phyloP scores from a whole-genome alignment of 169 alveolate species.

The Plasmodium sp. region DNA sequence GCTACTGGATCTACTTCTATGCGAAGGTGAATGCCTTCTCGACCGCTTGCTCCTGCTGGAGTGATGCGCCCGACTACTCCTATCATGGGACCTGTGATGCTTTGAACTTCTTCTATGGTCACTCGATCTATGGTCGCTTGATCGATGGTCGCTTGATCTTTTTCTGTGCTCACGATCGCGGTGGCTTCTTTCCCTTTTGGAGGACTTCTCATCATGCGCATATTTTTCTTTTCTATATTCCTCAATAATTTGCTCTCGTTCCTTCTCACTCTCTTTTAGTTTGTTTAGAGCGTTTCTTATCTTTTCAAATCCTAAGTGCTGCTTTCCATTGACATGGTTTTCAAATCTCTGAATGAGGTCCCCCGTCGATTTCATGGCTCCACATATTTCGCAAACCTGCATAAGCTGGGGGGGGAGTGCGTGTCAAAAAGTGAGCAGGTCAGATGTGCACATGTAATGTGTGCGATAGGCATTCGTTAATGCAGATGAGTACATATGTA shows the following conservation, averaged over 20 bases:
- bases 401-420: too few relatives aligned
- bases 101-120: conserved; percentile 54
- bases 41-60: conserved; percentile 34
- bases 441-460: background rate
- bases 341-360: conserved; percentile 79
- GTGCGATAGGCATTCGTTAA: background rate
- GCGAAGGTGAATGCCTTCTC: conserved; percentile 13
- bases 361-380: conserved; percentile 82
- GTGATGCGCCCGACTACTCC: conserved; percentile 20
- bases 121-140: too few relatives aligned
- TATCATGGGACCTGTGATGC: conserved; percentile 42
- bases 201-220: background rate
- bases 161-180: conserved; percentile 32
- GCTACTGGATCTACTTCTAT: conserved; percentile 50
- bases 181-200: background rate
- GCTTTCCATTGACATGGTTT: conserved; percentile 81
- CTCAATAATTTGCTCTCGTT: conserved; percentile 58
- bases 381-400: conserved; percentile 85
- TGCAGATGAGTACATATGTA: background rate
- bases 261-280: conserved; percentile 21
- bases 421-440: background rate
- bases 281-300: conserved; percentile 41
- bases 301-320: conserved; percentile 79
- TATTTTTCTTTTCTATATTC: conserved; percentile 41
- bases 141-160: conserved; percentile 14